Evolutionary conservation across 1,284 basidiomycete genomes (phyloP).

Genomic region (Fistulinella cinereoalba): DNA sequence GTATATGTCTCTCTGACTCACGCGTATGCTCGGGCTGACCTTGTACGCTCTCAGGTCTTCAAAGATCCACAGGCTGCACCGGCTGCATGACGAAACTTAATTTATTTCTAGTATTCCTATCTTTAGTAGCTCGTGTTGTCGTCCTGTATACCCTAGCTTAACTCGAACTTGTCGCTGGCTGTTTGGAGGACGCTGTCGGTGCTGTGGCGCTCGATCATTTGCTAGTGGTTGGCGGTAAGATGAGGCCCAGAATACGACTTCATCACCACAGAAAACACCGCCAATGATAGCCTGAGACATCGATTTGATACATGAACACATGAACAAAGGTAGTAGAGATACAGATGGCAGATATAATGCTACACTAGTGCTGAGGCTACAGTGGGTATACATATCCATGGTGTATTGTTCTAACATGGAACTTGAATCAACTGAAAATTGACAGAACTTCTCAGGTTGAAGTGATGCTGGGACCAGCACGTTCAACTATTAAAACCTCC

Average conservation of each 20-base stretch:
- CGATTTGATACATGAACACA: conserved; percentile 23
- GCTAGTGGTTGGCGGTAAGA: too few relatives aligned
- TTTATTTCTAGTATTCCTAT: conserved; percentile 16
- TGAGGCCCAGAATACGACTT: too few relatives aligned
- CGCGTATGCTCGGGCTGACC: not conserved
- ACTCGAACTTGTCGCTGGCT: too few relatives aligned
- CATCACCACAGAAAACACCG: too few relatives aligned
- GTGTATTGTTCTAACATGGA: conserved; percentile 3
- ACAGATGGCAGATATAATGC: conserved; percentile 24
- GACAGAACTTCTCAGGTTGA: too few relatives aligned
- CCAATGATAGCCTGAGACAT: too few relatives aligned
- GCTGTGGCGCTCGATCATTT: too few relatives aligned
- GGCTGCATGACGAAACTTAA: conserved; percentile 42
- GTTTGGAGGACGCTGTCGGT: too few relatives aligned
- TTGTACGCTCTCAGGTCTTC: conserved; percentile 50
- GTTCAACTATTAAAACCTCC: not conserved
- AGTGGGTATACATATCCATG: conserved; percentile 10
- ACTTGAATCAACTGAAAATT: too few relatives aligned
- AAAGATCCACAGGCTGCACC: conserved; percentile 65
- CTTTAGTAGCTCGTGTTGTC: conserved; percentile 13
- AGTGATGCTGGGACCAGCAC: not conserved
- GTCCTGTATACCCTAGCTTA: conserved; percentile 7
- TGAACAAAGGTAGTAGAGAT: conserved; percentile 25
- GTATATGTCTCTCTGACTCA: conserved; percentile 36
- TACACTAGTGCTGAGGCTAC: conserved; percentile 19